Conservation (phyloP, 768 basidiomycete species). For the Strobilomyces echinocephalus region DNA sequence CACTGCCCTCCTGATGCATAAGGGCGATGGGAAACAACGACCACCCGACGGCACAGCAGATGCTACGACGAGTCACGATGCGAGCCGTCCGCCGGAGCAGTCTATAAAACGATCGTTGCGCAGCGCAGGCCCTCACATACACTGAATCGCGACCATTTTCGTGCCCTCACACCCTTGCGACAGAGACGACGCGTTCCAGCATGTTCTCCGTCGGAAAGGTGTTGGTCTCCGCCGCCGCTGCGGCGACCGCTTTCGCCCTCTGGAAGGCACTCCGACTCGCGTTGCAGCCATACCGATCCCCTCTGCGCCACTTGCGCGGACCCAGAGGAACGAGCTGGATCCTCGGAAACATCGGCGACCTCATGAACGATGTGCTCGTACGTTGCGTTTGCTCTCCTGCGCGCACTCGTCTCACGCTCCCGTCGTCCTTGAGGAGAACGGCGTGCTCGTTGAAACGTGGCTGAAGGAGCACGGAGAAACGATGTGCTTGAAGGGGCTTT, state of each 20-base stretch:
- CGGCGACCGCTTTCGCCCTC: conserved; percentile 25
- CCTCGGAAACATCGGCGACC: conserved; percentile 45
- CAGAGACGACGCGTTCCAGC: not conserved
- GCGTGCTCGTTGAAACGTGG: conserved; percentile 41
- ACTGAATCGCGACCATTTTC: not conserved
- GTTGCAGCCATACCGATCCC: conserved; percentile 32
- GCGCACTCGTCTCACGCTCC: not conserved
- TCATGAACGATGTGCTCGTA: conserved; percentile 38
- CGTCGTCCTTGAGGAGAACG: conserved; percentile 19
- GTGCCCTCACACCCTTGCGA: not conserved
- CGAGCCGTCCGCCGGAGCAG: too few species aligned
- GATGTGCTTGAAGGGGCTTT: conserved; percentile 39
- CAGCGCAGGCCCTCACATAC: too few species aligned
- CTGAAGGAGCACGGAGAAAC: conserved; percentile 43
- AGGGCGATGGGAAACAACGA: too few species aligned
- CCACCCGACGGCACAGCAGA: too few species aligned
- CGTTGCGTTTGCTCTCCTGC: not conserved
- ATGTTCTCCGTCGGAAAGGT: conserved; percentile 2
- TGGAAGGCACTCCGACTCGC: conserved; percentile 30
- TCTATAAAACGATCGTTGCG: too few species aligned
- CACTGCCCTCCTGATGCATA: too few species aligned
- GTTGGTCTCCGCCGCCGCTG: conserved; percentile 1
- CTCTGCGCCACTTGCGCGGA: conserved; percentile 47
- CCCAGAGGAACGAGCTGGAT: conserved; percentile 43
- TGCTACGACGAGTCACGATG: too few species aligned